These are phyloP conservation scores for Wickerhamia fluorescens DNA, from an alignment of 805 yeast genomes.

Conservation along the genomic window DNA sequence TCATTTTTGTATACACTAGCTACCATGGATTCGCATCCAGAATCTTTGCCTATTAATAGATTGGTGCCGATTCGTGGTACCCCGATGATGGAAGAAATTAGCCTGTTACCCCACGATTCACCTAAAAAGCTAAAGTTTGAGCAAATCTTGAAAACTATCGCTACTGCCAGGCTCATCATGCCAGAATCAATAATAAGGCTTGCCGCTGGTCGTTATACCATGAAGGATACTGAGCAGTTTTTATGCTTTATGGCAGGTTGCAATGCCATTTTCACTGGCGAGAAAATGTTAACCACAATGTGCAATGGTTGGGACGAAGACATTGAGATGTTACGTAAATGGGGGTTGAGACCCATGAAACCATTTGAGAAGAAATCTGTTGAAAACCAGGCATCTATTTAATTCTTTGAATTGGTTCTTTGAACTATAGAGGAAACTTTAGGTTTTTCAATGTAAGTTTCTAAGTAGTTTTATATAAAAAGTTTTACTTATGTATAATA, in stretches of 20 bases:
- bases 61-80: constrained; percentile 77
- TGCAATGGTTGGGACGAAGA: constrained; percentile 85
- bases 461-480: not conserved
- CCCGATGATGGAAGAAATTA: constrained; percentile 55
- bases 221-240: constrained; percentile 71
- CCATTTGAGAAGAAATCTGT: constrained; percentile 7
- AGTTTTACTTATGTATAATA: too few species aligned
- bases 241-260: constrained; percentile 73
- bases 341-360: constrained; percentile 63
- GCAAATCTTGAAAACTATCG: constrained; percentile 58
- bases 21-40: constrained; percentile 68
- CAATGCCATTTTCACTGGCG: constrained; percentile 77
- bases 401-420: not conserved
- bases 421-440: not conserved
- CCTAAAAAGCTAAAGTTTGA: constrained; percentile 48
- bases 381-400: not conserved
- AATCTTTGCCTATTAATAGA: constrained; percentile 73
- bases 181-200: constrained; percentile 63
- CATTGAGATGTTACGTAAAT: constrained; percentile 53
- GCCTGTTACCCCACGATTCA: constrained; percentile 24
- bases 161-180: constrained; percentile 72
- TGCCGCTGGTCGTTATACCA: constrained; percentile 77
- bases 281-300: constrained; percentile 74
- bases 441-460: not conserved
- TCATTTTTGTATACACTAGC: constrained; percentile 61